Evolutionary conservation across 2,329 filamentous ascomycete genomes (phyloP), one percentile per base, ranked within the genome.

Genomic region (Verticillium albo-atrum): DNA sequence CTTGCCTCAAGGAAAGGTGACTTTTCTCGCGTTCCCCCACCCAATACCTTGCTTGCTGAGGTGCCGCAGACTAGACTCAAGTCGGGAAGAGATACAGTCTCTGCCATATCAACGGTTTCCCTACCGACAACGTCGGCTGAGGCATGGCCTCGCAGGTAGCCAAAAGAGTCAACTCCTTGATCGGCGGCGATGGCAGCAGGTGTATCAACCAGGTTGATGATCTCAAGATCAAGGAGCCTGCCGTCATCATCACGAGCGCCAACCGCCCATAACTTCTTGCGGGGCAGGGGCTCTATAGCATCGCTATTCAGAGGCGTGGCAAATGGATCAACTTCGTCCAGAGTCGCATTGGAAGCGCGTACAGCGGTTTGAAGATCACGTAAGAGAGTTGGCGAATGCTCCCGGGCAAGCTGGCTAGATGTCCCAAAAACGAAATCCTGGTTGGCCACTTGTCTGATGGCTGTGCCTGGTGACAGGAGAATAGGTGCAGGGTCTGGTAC

Each of bases 351-450:
- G 0, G 88, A 90, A 37, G 77, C 78, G 62, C 79, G 80, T 63
- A 90, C 81, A 1, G 86, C 87, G 57, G 78, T 69, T 57, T 90
- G 85, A 23, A 90, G 72, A 53, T 89, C 82, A 30, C 82, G 80
- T 17, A 90, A 71, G 26, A 87, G 81, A 0, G 82, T 83, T 0
- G 89, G 89, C 0, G 89, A 90, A 35, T 92, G 85, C 59, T 92
- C 89, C 58, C 82, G 77, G 15, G 88, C 89, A 26, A 96, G 75
- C 70, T 96, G 92, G 70, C 92, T 96, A 1, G 89, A 93, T 0
- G 91, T 95, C 1, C 91, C 92, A 73, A 96, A 96, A 0, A 96
- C 75, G 68, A 93, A 90, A 61, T 92, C 86, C 70, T 95, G 92
- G 1, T 82, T 78, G 3, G 83, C 79, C 15, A 89, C 82, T 64